Conservation (phyloP, 805 yeast species). For the Sugiyamaella smithiae region DNA sequence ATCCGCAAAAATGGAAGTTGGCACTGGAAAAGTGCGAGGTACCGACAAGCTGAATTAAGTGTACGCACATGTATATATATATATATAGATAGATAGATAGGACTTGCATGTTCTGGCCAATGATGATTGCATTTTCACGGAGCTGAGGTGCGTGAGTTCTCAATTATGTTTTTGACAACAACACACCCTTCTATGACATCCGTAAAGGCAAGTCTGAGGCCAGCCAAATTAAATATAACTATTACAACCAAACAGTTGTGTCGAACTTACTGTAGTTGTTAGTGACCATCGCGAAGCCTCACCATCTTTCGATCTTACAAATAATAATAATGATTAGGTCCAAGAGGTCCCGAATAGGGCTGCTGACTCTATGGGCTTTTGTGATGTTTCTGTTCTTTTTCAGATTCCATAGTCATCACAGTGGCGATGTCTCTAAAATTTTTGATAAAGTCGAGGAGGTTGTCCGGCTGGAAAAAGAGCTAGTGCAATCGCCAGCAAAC, state of each 20-base stretch:
- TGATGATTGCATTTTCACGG: slow-evolving; percentile 1
- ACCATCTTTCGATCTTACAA: neutral
- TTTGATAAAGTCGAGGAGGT: slow-evolving; percentile 18
- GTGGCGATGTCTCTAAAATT: slow-evolving; percentile 13
- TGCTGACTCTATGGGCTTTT: slow-evolving; percentile 41
- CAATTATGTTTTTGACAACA: neutral
- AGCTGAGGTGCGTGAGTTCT: neutral
- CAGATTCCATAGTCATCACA: slow-evolving; percentile 35
- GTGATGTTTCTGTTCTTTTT: slow-evolving; percentile 34
- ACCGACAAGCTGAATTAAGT: slow-evolving; percentile 41
- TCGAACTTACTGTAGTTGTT: too few species aligned
- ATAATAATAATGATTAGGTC: slow-evolving; percentile 26
- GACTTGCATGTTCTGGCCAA: too few species aligned
- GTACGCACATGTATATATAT: neutral
- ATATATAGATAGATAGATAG: neutral
- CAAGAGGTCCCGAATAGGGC: slow-evolving; percentile 42
- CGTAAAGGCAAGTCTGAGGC: slow-evolving; percentile 13
- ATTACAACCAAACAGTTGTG: neutral
- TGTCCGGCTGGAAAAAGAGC: slow-evolving; percentile 15
- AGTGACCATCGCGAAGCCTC: too few species aligned
- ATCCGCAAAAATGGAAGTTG: slow-evolving; percentile 88
- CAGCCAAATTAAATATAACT: neutral
- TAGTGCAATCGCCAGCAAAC: slow-evolving; percentile 7
- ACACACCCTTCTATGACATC: neutral
- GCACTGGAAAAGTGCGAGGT: slow-evolving; percentile 74